A percentile compares a stretch with the other conserved stretches of the same genome.
Evolutionary conservation across 2,329 filamentous ascomycete species (phyloP).

Genomic region (Clonostachys sp.): DNA sequence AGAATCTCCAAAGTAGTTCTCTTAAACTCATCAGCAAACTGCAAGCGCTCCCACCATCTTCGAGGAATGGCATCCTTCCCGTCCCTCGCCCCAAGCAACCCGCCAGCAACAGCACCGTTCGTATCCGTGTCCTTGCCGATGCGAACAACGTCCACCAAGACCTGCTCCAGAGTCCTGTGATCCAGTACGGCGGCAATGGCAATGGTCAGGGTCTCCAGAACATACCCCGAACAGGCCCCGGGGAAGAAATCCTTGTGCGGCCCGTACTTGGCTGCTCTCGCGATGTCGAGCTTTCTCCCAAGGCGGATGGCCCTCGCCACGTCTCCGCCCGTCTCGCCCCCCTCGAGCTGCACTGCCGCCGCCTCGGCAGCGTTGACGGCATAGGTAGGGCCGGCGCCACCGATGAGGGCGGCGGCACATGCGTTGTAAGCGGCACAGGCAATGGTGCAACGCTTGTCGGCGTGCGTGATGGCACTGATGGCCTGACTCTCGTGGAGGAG

Average conservation of each 20-base stretch:
- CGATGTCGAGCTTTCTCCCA: slow-evolving; percentile 15
- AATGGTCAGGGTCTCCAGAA: slow-evolving; percentile 34
- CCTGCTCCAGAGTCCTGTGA: slow-evolving; percentile 27
- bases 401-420: slow-evolving; percentile 19
- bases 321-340: slow-evolving; percentile 6
- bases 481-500: slow-evolving; percentile 22
- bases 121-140: slow-evolving; percentile 42
- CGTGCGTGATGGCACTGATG: slow-evolving; percentile 32
- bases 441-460: slow-evolving; percentile 25
- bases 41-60: slow-evolving; percentile 30
- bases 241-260: slow-evolving; percentile 18
- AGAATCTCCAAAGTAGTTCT: slow-evolving; percentile 4
- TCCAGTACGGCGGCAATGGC: slow-evolving; percentile 36
- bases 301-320: slow-evolving; percentile 18
- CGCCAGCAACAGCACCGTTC: slow-evolving; percentile 39
- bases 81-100: slow-evolving; percentile 37
- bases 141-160: slow-evolving; percentile 38
- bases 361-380: slow-evolving; percentile 20
- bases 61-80: slow-evolving; percentile 31
- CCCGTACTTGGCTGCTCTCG: slow-evolving; percentile 20
- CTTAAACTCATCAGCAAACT: slow-evolving; percentile 31
- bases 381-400: slow-evolving; percentile 9
- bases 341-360: slow-evolving; percentile 13
- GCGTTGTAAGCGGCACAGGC: slow-evolving; percentile 33
- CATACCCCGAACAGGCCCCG: slow-evolving; percentile 27